Evolutionary conservation across 495 filamentous ascomycete genomes (phyloP), one percentile per base, ranked within the genome.

Genomic region (Daldinia grandis): DNA sequence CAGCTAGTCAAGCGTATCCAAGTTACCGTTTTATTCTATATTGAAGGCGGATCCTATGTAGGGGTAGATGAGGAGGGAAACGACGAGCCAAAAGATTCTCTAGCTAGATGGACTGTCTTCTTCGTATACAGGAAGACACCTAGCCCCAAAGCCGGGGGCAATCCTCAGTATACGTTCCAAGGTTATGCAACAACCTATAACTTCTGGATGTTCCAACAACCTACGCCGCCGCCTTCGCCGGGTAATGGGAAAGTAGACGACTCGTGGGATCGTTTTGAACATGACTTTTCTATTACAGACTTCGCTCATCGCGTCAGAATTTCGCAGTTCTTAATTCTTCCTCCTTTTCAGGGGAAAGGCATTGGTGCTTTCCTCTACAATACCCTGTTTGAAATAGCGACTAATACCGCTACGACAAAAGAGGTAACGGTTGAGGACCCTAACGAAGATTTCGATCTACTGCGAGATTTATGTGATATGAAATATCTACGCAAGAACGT

Each of bases 401-500:
- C 89, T 63, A 77, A 83, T 25, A 85, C 90, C 53, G 71, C 86
- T 0, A 85, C 87, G 21, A 88, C 92, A 28, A 81, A 86, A 53
- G 95, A 99, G 77, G 84, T 99, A 70, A 95, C 95, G 0, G 92
- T 99, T 19, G 95, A 99, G 79, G 94, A 98, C 72, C 95, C 95
- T 0, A 98, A 94, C 74, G 94, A 98, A 76, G 89, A 90, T 14
- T 99, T 99, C 71, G 93, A 97, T 77, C 89, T 93, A 62, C 83
- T 99, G 49, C 89, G 95, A 44, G 94, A 98, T 78, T 84, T 90
- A 37, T 89, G 89, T 64, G 95, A 99, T 76, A 85, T 94, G 42
- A 82, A 86, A 24, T 89, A 90, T 58, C 83, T 98, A 4, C 84
- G 84, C 33, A 70, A 65, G 28, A 81, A 72, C 4, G 64, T 85